Conservation (phyloP, 148 eudicot genomes). For the Cornus florida region DNA sequence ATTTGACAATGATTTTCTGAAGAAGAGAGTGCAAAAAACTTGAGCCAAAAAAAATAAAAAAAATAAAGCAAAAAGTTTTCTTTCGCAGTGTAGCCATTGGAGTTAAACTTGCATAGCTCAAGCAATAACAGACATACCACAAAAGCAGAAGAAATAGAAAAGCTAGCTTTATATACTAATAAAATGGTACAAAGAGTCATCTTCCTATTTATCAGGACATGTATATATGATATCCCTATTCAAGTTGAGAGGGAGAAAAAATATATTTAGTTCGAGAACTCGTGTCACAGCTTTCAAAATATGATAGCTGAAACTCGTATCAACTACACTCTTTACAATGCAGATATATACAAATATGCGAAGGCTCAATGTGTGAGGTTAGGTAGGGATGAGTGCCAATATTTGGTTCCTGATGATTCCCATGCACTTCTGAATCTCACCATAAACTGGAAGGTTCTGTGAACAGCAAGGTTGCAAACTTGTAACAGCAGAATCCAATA, state of each 20-base stretch:
- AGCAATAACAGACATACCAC: too few species aligned
- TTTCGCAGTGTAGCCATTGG: too few species aligned
- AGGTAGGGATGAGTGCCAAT: conserved; percentile 88
- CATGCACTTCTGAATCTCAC: conserved; percentile 91
- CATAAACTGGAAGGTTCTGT: conserved; percentile 68
- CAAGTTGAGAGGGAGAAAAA: background rate
- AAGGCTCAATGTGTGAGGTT: conserved; percentile 4
- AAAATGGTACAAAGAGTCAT: background rate
- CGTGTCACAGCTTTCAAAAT: conserved; percentile 9
- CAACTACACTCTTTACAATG: background rate
- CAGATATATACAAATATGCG: conserved; percentile 9
- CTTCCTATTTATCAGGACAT: background rate
- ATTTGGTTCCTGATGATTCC: conserved; percentile 88
- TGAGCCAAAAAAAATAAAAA: too few species aligned
- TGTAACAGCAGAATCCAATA: conserved; percentile 78
- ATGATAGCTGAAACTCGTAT: background rate
- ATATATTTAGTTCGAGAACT: background rate
- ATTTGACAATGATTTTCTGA: too few species aligned
- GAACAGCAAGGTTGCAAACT: conserved; percentile 78
- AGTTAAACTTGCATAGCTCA: too few species aligned
- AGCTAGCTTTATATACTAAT: background rate
- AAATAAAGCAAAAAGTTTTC: too few species aligned
- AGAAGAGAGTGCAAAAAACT: too few species aligned
- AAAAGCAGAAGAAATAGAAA: background rate
- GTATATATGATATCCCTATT: conserved; percentile 1